phyloP scores from a whole-genome alignment of 768 basidiomycete species.

The Amyloporia xantha region DNA sequence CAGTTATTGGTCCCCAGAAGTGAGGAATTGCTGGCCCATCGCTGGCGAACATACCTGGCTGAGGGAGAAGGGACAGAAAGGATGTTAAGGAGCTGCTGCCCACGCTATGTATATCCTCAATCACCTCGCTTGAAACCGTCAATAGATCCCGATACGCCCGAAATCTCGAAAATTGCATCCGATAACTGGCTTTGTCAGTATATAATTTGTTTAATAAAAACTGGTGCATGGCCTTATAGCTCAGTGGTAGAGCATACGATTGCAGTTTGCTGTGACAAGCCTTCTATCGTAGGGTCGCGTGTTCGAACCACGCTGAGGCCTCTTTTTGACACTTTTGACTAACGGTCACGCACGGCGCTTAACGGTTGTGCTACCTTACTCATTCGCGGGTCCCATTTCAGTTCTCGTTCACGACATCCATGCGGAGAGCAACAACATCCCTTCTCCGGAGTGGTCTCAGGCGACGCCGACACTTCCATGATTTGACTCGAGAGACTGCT shows the following conservation, averaged over 20 bases:
- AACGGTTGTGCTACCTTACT: too few relatives aligned
- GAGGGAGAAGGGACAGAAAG: background rate
- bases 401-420: slow-evolving; percentile 9
- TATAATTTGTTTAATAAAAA: background rate
- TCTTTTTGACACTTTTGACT: slow-evolving; percentile 18
- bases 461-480: slow-evolving; percentile 6
- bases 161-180: background rate
- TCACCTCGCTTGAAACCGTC: too few relatives aligned
- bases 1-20: slow-evolving; percentile 58
- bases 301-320: slow-evolving; percentile 50
- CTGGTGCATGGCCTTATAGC: slow-evolving; percentile 26
- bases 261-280: slow-evolving; percentile 29
- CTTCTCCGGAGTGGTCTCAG: slow-evolving; percentile 4
- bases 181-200: background rate
- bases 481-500: slow-evolving; percentile 7
- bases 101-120: too few relatives aligned
- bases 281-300: slow-evolving; percentile 45
- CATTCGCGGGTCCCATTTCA: background rate
- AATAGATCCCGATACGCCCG: background rate
- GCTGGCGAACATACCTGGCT: background rate
- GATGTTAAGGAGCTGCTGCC: too few relatives aligned
- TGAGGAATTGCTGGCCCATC: background rate
- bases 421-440: slow-evolving; percentile 18
- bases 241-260: slow-evolving; percentile 55
- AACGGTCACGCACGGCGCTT: background rate